These are phyloP conservation scores for Falciphora oryzae DNA, from an alignment of 2,329 filamentous ascomycete species.

Conservation along the genomic window DNA sequence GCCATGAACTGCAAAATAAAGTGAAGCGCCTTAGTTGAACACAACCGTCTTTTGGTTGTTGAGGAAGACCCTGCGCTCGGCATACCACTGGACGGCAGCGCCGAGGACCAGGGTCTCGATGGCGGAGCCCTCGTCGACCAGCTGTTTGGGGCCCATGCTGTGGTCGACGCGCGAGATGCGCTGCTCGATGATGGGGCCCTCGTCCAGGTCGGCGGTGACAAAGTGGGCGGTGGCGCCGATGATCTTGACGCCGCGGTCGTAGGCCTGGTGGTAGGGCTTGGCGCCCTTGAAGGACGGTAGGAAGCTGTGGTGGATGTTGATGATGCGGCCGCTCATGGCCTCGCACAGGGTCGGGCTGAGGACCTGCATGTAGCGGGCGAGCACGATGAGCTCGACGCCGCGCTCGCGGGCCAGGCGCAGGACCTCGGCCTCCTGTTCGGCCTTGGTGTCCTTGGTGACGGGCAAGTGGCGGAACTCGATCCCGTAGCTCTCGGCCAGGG, in stretches of 20 bases:
- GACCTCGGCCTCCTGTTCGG: slow-evolving; percentile 64
- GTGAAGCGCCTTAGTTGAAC: slow-evolving; percentile 42
- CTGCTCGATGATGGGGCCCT: slow-evolving; percentile 87
- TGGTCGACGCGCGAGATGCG: slow-evolving; percentile 72
- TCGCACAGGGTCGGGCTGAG: slow-evolving; percentile 67
- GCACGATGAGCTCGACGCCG: slow-evolving; percentile 70
- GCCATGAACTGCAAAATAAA: background rate
- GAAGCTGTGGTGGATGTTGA: slow-evolving; percentile 90
- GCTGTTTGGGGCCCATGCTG: slow-evolving; percentile 65
- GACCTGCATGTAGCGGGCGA: slow-evolving; percentile 86
- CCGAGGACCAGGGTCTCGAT: slow-evolving; percentile 80
- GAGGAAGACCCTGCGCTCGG: slow-evolving; percentile 70
- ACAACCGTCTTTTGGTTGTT: slow-evolving; percentile 79
- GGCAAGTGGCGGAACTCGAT: slow-evolving; percentile 78
- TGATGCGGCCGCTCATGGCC: slow-evolving; percentile 79
- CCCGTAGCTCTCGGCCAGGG: slow-evolving; percentile 65
- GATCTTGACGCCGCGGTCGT: slow-evolving; percentile 81
- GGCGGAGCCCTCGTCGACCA: slow-evolving; percentile 76
- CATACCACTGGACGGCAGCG: slow-evolving; percentile 78
- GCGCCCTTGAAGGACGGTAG: slow-evolving; percentile 83
- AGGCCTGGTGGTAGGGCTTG: slow-evolving; percentile 83
- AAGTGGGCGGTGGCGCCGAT: slow-evolving; percentile 83
- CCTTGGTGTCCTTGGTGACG: slow-evolving; percentile 72
- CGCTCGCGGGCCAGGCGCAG: slow-evolving; percentile 64
- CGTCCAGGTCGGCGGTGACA: slow-evolving; percentile 77